Conservation (phyloP, 73 alveolate species). For the Paramecium sonneborni region DNA sequence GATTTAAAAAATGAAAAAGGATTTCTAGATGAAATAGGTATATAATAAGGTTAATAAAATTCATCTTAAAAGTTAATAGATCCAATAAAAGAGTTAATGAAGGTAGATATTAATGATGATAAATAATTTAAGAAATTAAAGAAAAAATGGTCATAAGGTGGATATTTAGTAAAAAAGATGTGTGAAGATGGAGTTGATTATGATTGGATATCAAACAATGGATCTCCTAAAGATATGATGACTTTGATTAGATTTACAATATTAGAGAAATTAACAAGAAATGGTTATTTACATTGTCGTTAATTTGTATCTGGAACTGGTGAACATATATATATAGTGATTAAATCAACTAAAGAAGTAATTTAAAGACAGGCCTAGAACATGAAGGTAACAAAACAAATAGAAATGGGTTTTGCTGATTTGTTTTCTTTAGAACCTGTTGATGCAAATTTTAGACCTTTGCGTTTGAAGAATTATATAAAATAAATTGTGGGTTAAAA, state of each 20-base stretch:
- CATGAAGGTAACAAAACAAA: slow-evolving; percentile 28
- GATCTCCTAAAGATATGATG: slow-evolving; percentile 54
- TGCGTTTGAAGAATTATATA: slow-evolving; percentile 43
- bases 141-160: slow-evolving; percentile 52
- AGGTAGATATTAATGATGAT: not conserved
- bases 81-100: slow-evolving; percentile 38
- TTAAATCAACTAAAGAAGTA: slow-evolving; percentile 44
- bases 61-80: not conserved
- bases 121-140: slow-evolving; percentile 5
- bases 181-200: slow-evolving; percentile 31
- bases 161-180: slow-evolving; percentile 19
- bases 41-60: not conserved
- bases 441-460: slow-evolving; percentile 57
- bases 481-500: not conserved
- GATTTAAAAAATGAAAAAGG: not conserved
- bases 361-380: slow-evolving; percentile 37
- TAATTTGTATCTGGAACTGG: slow-evolving; percentile 53
- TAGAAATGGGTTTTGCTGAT: slow-evolving; percentile 64
- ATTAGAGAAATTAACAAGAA: slow-evolving; percentile 20
- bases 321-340: slow-evolving; percentile 53
- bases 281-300: slow-evolving; percentile 53
- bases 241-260: slow-evolving; percentile 61
- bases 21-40: slow-evolving; percentile 29
- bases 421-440: slow-evolving; percentile 58
- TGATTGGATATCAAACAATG: slow-evolving; percentile 60